phyloP scores from a whole-genome alignment of 179 eudicot species.

The Silene vulgaris region DNA sequence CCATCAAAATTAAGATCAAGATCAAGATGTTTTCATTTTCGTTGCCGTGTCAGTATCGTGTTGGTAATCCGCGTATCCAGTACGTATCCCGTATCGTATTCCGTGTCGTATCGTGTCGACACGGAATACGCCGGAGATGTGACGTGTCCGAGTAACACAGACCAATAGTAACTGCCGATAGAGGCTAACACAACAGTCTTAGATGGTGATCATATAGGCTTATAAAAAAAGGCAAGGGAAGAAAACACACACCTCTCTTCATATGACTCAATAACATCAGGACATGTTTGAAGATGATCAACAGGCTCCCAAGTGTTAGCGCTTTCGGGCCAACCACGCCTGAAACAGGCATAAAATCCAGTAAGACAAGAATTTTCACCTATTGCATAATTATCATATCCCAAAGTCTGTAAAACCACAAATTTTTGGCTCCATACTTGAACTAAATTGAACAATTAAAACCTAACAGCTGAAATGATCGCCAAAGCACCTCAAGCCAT shows the following conservation, averaged over 20 bases:
- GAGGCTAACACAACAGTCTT: neutral
- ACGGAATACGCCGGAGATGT: too few relatives aligned
- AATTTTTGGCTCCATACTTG: neutral
- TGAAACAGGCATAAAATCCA: constrained; percentile 32
- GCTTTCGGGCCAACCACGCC: constrained; percentile 99
- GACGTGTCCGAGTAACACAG: too few relatives aligned
- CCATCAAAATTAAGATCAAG: too few relatives aligned
- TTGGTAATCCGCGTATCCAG: too few relatives aligned
- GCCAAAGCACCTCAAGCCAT: neutral
- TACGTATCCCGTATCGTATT: too few relatives aligned
- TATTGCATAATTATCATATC: neutral
- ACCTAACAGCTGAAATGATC: too few relatives aligned
- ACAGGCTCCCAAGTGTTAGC: constrained; percentile 97
- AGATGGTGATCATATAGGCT: constrained; percentile 6
- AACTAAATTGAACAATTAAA: too few relatives aligned
- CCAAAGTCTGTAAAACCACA: neutral
- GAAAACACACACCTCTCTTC: constrained; percentile 62
- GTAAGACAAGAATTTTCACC: constrained; percentile 14
- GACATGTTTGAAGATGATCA: constrained; percentile 68
- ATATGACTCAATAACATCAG: constrained; percentile 79
- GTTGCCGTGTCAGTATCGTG: too few relatives aligned
- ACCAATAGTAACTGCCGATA: constrained; percentile 5
- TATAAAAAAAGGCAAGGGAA: constrained; percentile 11
- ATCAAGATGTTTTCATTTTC: too few relatives aligned
- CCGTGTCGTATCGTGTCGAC: too few relatives aligned